phyloP scores from a whole-genome alignment of 495 filamentous ascomycete species.

The Lentithecium fluviatile region DNA sequence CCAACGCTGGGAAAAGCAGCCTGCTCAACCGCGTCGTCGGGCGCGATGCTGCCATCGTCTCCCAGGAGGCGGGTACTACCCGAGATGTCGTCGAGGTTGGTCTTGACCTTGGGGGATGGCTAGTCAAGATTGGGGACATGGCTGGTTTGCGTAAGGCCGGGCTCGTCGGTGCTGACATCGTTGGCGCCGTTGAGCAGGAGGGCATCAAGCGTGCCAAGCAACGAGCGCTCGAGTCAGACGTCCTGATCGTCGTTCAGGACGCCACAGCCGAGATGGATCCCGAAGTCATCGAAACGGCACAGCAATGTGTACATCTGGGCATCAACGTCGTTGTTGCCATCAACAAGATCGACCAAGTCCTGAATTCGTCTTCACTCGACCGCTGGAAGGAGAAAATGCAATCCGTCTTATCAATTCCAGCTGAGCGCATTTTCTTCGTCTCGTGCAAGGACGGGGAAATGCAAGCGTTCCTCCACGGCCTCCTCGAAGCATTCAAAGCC shows the following conservation, averaged over 20 bases:
- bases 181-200: slow-evolving; percentile 81
- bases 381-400: slow-evolving; percentile 34
- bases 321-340: slow-evolving; percentile 68
- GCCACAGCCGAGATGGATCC: slow-evolving; percentile 50
- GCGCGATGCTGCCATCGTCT: slow-evolving; percentile 91
- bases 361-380: slow-evolving; percentile 40
- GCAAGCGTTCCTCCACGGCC: slow-evolving; percentile 61
- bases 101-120: slow-evolving; percentile 84
- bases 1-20: slow-evolving; percentile 94
- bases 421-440: slow-evolving; percentile 57
- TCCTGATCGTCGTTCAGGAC: slow-evolving; percentile 69
- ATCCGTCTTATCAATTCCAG: slow-evolving; percentile 38
- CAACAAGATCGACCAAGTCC: slow-evolving; percentile 73
- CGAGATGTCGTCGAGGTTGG: slow-evolving; percentile 91
- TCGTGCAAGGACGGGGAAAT: slow-evolving; percentile 72
- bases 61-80: slow-evolving; percentile 85
- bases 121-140: slow-evolving; percentile 87
- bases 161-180: slow-evolving; percentile 14
- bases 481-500: slow-evolving; percentile 65
- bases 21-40: slow-evolving; percentile 90
- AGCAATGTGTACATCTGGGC: slow-evolving; percentile 54
- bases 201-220: slow-evolving; percentile 84
- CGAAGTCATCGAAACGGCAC: slow-evolving; percentile 59
- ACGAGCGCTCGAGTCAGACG: slow-evolving; percentile 78
- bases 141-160: slow-evolving; percentile 67